Evolutionary conservation across 441 rosid genomes (phyloP), one percentile per base, ranked within the genome.

Genomic region (Erodium texanum): DNA sequence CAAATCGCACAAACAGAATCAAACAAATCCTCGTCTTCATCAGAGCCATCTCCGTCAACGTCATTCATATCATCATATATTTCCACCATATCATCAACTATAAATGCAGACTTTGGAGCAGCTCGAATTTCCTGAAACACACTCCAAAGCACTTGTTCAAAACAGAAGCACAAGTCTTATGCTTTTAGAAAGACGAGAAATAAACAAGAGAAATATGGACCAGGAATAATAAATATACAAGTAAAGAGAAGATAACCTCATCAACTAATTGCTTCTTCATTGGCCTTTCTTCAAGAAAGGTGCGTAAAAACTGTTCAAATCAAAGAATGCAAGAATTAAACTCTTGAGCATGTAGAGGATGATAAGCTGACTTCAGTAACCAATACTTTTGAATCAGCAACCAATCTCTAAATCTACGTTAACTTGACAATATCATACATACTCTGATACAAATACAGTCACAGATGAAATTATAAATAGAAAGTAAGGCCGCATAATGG

Each of bases 1-100:
- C 97, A 94, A 64, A 91, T 72, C 15, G 96, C 83, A 86, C 97
- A 94, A 69, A 87, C 95, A 45, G 88, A 70, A 80, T 89, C 96
- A 79, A 81, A 87, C 66, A 75, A 67, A 1, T 82, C 88, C 24
- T 80, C 89, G 0, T 81, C 92, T 2, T 85, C 87, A 27, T 75
- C 66, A 1, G 77, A 81, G 36, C 68, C 83, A 61, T 79, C 87
- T 27, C 79, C 85, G 68, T 71, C 87, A 7, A 45, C 73, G 70
- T 76, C 84, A 65, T 80, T 79, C 70, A 71, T 67, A 27, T 58
- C 76, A 66, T 74, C 89, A 18, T 78, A 81, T 43, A 43, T 11
- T 43, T 43, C 50, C 9, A 41, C 36, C 36, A 5, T 14, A 54
- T 88, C 91, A 72, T 80, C 89, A 73, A 86, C 97, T 68, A 94